phyloP scores from a whole-genome alignment of 306 rosid species.

The Citrullus colocynthis region DNA sequence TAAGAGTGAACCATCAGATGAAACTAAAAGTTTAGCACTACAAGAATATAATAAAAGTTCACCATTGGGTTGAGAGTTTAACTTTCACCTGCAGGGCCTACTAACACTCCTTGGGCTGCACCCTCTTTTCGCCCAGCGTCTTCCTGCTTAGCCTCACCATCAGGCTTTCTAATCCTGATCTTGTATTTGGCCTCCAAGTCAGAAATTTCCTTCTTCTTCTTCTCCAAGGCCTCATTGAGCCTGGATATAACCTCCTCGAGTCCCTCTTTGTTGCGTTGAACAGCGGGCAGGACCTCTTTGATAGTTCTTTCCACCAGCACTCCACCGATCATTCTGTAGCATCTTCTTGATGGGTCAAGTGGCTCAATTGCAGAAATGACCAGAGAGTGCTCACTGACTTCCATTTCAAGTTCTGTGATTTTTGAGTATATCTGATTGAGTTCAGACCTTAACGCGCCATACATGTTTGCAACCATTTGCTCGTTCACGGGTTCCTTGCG shows the following conservation, averaged over 20 bases:
- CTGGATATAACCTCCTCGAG: conserved; percentile 73
- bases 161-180: conserved; percentile 64
- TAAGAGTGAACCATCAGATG: conserved; percentile 14
- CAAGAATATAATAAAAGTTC: not conserved
- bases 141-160: conserved; percentile 56
- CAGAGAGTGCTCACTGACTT: conserved; percentile 73
- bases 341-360: conserved; percentile 73
- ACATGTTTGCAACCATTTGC: conserved; percentile 75
- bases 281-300: conserved; percentile 91
- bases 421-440: conserved; percentile 90
- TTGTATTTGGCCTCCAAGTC: conserved; percentile 85
- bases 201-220: conserved; percentile 81
- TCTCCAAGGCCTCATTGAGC: conserved; percentile 74
- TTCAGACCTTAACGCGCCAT: conserved; percentile 70
- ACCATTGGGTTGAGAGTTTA: conserved; percentile 3
- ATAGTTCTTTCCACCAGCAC: conserved; percentile 97
- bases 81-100: conserved; percentile 70
- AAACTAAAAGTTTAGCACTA: not conserved
- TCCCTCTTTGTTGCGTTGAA: conserved; percentile 83
- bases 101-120: conserved; percentile 89
- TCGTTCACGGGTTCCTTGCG: conserved; percentile 67
- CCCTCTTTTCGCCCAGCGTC: conserved; percentile 72
- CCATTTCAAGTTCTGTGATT: conserved; percentile 96
- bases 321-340: conserved; percentile 95
- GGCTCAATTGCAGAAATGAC: conserved; percentile 85